Base-by-base conservation (phyloP, 2,329 filamentous ascomycete genomes). In the Calonectria honghensis region DNA sequence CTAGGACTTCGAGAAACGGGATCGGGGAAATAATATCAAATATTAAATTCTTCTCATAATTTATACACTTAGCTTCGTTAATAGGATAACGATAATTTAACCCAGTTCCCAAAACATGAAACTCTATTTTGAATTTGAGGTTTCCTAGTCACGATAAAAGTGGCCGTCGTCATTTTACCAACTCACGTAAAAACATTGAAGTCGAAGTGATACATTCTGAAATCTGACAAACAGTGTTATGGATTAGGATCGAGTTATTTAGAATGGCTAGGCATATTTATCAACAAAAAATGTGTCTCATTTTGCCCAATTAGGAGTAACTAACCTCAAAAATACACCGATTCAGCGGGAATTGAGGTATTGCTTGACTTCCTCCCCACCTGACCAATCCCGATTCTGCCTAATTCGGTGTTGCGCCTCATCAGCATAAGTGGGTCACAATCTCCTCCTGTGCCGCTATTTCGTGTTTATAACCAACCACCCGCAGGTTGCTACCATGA, bases 171-270 rank as follows among this genome's bases (percentile, higher is more conserved):
- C 16, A 6, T 41, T 41, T 41, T 20, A 6, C 13, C 13, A 39
- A 6, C 18, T 20, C 3, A 45, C 9, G 2, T 45, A n/a, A 20
- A n/a, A 20, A 0, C 20, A n/a, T 20, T 6, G 1, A 2, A 0
- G 16, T 18, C 7, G 1, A n/a, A 45, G 41, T n/a, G 41, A 41
- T 41, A 6, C 39, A 16, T 14, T 41, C 1, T 7, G 39, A 20
- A 18, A 20, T 41, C 37, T 16, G 2, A 35, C 9, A 13, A 6
- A 39, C 35, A 10, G 3, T 18, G 39, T 6, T 6, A 16, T 41
- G 16, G 16, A 18, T 7, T 41, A 18, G 16, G 18, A n/a, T 20
- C 10, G 0, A 18, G 16, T 45, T 6, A 18, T 18, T n/a, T 6
- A 7, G 0, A 45, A 45, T 45, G 41, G 41, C 6, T 3, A n/a